These are phyloP conservation scores for Pestalotiopsis sp. DNA, from an alignment of 2,329 filamentous ascomycete genomes.

Conservation along the genomic window DNA sequence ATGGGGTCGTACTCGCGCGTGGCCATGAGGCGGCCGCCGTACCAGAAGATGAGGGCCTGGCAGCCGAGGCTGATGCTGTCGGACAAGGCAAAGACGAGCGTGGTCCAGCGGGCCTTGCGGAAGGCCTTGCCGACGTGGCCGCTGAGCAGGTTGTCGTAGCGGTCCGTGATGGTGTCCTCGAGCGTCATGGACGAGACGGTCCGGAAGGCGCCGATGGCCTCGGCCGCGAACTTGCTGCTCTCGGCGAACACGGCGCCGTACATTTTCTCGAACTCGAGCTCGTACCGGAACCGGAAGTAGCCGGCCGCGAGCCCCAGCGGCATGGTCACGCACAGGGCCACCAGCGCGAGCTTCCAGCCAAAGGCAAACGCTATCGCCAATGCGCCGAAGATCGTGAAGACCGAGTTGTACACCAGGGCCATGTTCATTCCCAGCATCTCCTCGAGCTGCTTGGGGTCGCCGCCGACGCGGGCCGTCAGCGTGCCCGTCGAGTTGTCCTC, in stretches of 20 bases:
- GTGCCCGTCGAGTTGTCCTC: conserved; percentile 63
- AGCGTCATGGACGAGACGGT: conserved; percentile 73
- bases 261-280: conserved; percentile 70
- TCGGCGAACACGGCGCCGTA: conserved; percentile 70
- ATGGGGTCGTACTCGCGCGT: conserved; percentile 48
- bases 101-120: conserved; percentile 62
- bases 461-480: conserved; percentile 56
- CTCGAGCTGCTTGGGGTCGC: conserved; percentile 62
- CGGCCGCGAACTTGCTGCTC: conserved; percentile 74
- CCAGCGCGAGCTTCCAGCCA: conserved; percentile 76
- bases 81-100: conserved; percentile 68
- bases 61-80: conserved; percentile 67
- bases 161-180: conserved; percentile 64
- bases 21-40: conserved; percentile 62
- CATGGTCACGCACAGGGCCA: conserved; percentile 64
- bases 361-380: conserved; percentile 70
- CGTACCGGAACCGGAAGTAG: conserved; percentile 57
- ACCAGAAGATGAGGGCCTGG: conserved; percentile 68
- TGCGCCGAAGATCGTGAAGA: conserved; percentile 68
- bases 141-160: conserved; percentile 62
- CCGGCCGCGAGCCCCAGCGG: conserved; percentile 50
- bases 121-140: conserved; percentile 63
- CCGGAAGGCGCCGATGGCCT: conserved; percentile 73
- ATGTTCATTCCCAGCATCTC: conserved; percentile 66
- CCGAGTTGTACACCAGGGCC: conserved; percentile 38